These are phyloP conservation scores for Apiospora pterosperma DNA, from an alignment of 2,329 filamentous ascomycete species.

Conservation along the genomic window DNA sequence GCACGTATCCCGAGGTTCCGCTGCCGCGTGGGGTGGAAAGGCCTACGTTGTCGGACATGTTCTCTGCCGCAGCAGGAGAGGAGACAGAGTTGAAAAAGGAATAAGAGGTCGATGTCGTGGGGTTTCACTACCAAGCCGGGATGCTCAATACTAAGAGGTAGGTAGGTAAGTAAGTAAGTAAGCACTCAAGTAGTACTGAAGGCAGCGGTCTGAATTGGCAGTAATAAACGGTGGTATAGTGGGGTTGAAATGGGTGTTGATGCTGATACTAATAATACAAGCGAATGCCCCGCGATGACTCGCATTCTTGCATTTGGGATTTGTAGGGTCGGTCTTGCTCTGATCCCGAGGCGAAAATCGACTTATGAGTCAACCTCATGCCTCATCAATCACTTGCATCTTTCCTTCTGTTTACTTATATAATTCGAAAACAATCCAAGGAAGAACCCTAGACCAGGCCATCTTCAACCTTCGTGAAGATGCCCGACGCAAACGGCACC, in stretches of 20 bases:
- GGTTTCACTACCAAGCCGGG: background rate
- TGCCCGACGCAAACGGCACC: constrained; percentile 24
- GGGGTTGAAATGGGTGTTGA: background rate
- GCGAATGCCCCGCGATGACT: constrained; percentile 11
- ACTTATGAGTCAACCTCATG: background rate
- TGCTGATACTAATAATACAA: too few species aligned
- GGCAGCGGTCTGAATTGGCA: constrained; percentile 18
- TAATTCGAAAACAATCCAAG: background rate
- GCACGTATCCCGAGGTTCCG: constrained; percentile 95
- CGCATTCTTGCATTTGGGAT: background rate
- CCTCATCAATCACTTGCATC: background rate
- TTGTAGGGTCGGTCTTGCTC: background rate
- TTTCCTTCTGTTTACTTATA: background rate
- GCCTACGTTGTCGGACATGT: constrained; percentile 95
- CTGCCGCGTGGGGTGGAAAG: constrained; percentile 91
- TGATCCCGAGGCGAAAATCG: background rate
- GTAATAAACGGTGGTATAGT: background rate
- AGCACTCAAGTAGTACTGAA: too few species aligned
- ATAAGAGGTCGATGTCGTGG: background rate
- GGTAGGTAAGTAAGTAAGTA: too few species aligned
- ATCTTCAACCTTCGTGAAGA: constrained; percentile 10
- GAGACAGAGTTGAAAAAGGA: background rate
- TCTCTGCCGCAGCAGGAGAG: background rate
- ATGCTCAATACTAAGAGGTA: too few species aligned
- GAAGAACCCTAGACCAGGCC: too few species aligned